Evolutionary conservation across 1,284 basidiomycete species (phyloP), one percentile per base, ranked within the genome.

Genomic region (Exobasidium cylindrosporum): DNA sequence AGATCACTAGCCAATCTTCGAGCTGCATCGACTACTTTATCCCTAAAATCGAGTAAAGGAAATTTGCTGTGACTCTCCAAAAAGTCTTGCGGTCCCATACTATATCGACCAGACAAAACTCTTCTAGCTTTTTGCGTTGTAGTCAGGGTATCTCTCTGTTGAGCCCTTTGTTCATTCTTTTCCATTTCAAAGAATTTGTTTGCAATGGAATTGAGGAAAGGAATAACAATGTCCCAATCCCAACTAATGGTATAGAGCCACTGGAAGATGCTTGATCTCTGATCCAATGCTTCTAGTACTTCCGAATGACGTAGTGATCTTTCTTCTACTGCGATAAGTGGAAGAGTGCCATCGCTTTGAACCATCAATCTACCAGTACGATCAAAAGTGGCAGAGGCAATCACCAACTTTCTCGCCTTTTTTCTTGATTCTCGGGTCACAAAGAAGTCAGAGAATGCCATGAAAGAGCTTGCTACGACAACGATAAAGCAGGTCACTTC

Each of bases 181-280:
- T 44, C 28, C 35, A 17, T 40, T 17, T 55, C 61, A 58, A 71
- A 57, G 46, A 74, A 66, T 21, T 73, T 64, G 24, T 75, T 74
- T 28, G 81, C 73, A 63, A 84, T 82, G 28, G 81, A 78, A 5
- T 80, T 74, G 30, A 83, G 74, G 69, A 82, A 83, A 0, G 83
- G 82, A 7, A 76, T 73, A 60, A 84, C 79, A 54, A 83, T 77
- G 29, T 73, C 62, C 83, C 83, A 84, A 75, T 83, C 82, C 81
- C 83, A 84, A 3, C 82, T 82, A 30, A 84, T 72, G 58, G 82
- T 79, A 76, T 83, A 84, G 29, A 84, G 80, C 83, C 83, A 84
- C 72, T 84, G 83, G 80, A 83, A 84, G 21, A 81, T 83, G 11
- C 81, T 74, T 62, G 81, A 80, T 24, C 82, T 78, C 26, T 81